Conservation (phyloP, 1,284 basidiomycete genomes). For the Tilletia setariae region DNA sequence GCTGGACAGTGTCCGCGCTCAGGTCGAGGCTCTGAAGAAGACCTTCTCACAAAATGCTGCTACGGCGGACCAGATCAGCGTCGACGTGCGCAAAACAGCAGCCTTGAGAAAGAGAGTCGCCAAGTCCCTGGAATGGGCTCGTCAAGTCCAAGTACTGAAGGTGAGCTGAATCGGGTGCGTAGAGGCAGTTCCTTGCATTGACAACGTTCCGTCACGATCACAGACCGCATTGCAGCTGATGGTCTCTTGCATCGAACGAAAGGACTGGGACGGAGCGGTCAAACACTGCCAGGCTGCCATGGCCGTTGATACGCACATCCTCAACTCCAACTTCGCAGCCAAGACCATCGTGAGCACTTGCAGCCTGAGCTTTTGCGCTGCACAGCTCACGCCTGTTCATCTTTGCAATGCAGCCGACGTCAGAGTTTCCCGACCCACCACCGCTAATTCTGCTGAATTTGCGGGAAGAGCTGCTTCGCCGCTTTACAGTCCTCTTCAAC, state of each 20-base stretch:
- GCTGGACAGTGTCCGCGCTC: constrained; percentile 60
- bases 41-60: constrained; percentile 69
- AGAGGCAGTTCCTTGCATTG: too few species aligned
- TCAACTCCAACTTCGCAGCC: constrained; percentile 80
- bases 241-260: constrained; percentile 71
- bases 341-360: constrained; percentile 62
- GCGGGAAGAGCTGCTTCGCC: constrained; percentile 70
- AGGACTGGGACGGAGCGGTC: constrained; percentile 93
- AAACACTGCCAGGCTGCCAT: constrained; percentile 85
- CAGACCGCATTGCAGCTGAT: constrained; percentile 76
- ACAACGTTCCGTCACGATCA: too few species aligned
- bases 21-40: constrained; percentile 63
- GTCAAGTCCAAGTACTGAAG: constrained; percentile 84
- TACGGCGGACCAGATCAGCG: constrained; percentile 84
- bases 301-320: constrained; percentile 72
- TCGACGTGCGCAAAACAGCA: constrained; percentile 79
- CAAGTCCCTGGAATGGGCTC: constrained; percentile 77
- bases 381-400: background rate
- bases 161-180: constrained; percentile 55
- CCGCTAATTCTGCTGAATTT: constrained; percentile 74
- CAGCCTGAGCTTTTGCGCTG: background rate
- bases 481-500: constrained; percentile 75
- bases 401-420: constrained; percentile 62
- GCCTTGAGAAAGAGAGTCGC: constrained; percentile 84
- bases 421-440: constrained; percentile 80